Conservation (phyloP, 768 basidiomycete species). For the Amanita molliuscula region DNA sequence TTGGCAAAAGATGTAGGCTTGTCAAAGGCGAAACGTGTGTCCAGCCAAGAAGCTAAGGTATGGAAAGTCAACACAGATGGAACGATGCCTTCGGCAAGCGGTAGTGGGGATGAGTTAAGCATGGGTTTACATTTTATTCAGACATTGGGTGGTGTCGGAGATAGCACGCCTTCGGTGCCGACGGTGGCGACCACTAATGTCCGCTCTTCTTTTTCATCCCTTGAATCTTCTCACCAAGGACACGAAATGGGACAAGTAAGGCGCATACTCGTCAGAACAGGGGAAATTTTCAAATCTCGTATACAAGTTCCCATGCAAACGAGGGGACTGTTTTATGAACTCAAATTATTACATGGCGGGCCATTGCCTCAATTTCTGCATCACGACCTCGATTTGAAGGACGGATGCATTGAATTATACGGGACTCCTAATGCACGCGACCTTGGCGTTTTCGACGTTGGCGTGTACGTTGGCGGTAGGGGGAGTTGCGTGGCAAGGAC, state of each 20-base stretch:
- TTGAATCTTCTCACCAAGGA: slow-evolving; percentile 47
- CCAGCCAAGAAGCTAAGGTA: slow-evolving; percentile 60
- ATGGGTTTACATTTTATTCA: slow-evolving; percentile 66
- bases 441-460: slow-evolving; percentile 43
- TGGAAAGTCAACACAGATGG: slow-evolving; percentile 21
- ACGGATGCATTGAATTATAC: slow-evolving; percentile 44
- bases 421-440: slow-evolving; percentile 42
- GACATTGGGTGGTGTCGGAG: slow-evolving; percentile 48
- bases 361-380: slow-evolving; percentile 47
- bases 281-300: slow-evolving; percentile 50
- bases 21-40: slow-evolving; percentile 32
- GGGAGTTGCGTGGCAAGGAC: slow-evolving; percentile 44
- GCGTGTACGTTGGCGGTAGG: slow-evolving; percentile 40
- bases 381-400: slow-evolving; percentile 35
- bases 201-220: slow-evolving; percentile 52
- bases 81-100: slow-evolving; percentile 21
- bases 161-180: slow-evolving; percentile 20
- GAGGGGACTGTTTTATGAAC: slow-evolving; percentile 28
- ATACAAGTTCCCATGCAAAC: slow-evolving; percentile 27
- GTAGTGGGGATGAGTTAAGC: slow-evolving; percentile 52
- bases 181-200: slow-evolving; percentile 25
- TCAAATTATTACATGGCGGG: slow-evolving; percentile 39
- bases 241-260: slow-evolving; percentile 18
- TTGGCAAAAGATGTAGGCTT: slow-evolving; percentile 15
- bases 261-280: slow-evolving; percentile 42